Conservation (phyloP, 208 protist genomes). For the Crithidia bombi region DNA sequence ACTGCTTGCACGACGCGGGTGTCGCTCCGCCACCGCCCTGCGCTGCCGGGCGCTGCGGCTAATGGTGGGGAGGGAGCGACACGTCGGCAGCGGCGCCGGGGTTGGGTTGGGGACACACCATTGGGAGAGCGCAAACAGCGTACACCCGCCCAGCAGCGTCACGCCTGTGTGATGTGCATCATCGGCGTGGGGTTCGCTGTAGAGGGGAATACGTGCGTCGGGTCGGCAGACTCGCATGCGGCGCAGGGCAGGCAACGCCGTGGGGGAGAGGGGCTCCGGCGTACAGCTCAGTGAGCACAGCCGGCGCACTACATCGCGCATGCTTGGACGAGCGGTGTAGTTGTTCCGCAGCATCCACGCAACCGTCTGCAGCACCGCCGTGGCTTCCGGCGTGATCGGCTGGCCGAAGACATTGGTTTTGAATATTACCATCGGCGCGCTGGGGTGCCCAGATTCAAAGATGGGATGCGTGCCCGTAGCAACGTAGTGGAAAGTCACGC, state of each 20-base stretch:
- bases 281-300: neutral
- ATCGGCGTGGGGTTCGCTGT: neutral
- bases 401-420: neutral
- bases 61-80: neutral
- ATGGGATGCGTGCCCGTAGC: neutral
- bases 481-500: slow-evolving; percentile 17
- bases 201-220: neutral
- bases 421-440: too few species aligned
- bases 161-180: neutral
- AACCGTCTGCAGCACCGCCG: neutral
- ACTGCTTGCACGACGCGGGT: neutral
- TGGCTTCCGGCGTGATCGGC: neutral
- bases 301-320: neutral
- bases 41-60: too few species aligned
- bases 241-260: too few species aligned
- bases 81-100: neutral
- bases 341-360: neutral
- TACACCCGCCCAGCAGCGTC: neutral
- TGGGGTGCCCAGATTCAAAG: neutral
- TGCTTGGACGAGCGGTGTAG: neutral
- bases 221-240: neutral
- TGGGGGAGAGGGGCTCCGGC: too few species aligned
- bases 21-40: neutral
- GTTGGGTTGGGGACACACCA: neutral
- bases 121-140: neutral